Evolutionary conservation across 129 eudicot species (phyloP).

Genomic region (Logfia minima): DNA sequence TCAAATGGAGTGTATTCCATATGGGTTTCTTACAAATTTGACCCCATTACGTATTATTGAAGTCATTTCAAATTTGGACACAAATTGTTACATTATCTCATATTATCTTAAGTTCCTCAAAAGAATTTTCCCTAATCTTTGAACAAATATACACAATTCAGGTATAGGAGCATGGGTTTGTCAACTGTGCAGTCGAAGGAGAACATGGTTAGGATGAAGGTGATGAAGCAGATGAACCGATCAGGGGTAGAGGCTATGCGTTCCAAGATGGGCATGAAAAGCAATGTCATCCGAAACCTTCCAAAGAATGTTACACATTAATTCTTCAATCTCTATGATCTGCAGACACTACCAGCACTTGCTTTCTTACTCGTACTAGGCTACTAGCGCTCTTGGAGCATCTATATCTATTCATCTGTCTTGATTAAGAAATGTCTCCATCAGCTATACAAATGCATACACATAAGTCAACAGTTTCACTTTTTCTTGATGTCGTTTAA

Average conservation of each 20-base stretch:
- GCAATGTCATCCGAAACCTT: slow-evolving; percentile 89
- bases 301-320: slow-evolving; percentile 82
- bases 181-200: slow-evolving; percentile 84
- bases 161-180: slow-evolving; percentile 85
- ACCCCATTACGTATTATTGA: too few species aligned
- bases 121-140: too few species aligned
- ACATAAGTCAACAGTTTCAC: not conserved
- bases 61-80: too few species aligned
- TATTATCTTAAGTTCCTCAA: too few species aligned
- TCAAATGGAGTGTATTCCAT: too few species aligned
- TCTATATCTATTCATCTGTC: not conserved
- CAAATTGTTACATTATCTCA: too few species aligned
- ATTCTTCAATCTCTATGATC: slow-evolving; percentile 4
- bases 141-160: not conserved
- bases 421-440: slow-evolving; percentile 3
- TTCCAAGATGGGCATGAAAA: slow-evolving; percentile 91
- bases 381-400: not conserved
- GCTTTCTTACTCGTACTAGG: not conserved
- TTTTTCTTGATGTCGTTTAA: not conserved
- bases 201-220: slow-evolving; percentile 81
- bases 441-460: slow-evolving; percentile 10
- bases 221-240: slow-evolving; percentile 73
- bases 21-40: too few species aligned
- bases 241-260: slow-evolving; percentile 83
- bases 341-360: slow-evolving; percentile 8